These are phyloP conservation scores for Cladosporium halotolerans DNA, from an alignment of 2,329 filamentous ascomycete species.

Conservation along the genomic window DNA sequence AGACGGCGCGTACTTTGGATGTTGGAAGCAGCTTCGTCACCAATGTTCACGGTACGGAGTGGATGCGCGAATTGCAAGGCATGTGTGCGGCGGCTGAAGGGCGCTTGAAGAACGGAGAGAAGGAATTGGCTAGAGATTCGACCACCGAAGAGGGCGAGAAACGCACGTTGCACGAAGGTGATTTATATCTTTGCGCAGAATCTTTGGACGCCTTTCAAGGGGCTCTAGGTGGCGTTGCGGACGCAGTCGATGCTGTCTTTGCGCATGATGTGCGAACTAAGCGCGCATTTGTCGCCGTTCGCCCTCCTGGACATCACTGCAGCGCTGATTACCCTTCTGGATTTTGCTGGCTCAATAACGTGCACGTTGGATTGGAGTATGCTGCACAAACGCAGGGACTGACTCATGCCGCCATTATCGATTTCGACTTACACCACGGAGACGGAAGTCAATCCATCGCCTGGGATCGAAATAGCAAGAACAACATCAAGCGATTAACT, in stretches of 20 bases:
- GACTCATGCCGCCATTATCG: constrained; percentile 88
- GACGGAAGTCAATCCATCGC: constrained; percentile 94
- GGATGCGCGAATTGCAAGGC: constrained; percentile 84
- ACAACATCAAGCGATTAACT: constrained; percentile 33
- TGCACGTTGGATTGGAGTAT: constrained; percentile 93
- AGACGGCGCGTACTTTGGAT: constrained; percentile 65
- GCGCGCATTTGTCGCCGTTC: constrained; percentile 81
- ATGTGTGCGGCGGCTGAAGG: constrained; percentile 79
- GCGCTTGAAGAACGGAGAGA: constrained; percentile 69
- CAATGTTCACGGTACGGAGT: constrained; percentile 81
- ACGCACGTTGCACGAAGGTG: constrained; percentile 71
- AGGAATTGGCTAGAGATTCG: constrained; percentile 61
- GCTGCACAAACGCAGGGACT: constrained; percentile 75
- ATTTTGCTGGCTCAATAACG: constrained; percentile 98
- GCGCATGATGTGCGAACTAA: constrained; percentile 34
- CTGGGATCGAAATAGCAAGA: constrained; percentile 79
- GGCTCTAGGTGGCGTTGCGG: constrained; percentile 84
- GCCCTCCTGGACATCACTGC: constrained; percentile 93
- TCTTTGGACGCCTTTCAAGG: constrained; percentile 85
- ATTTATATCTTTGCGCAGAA: constrained; percentile 83
- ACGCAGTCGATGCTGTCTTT: constrained; percentile 85
- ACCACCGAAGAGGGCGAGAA: constrained; percentile 40
- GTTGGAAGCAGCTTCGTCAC: constrained; percentile 73
- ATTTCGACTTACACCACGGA: constrained; percentile 87
- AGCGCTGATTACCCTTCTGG: constrained; percentile 83